A percentile compares a stretch with the other conserved stretches of the same genome.
Evolutionary conservation across 2,329 filamentous ascomycete genomes (phyloP).

Genomic region (Calonectria leucothoes): DNA sequence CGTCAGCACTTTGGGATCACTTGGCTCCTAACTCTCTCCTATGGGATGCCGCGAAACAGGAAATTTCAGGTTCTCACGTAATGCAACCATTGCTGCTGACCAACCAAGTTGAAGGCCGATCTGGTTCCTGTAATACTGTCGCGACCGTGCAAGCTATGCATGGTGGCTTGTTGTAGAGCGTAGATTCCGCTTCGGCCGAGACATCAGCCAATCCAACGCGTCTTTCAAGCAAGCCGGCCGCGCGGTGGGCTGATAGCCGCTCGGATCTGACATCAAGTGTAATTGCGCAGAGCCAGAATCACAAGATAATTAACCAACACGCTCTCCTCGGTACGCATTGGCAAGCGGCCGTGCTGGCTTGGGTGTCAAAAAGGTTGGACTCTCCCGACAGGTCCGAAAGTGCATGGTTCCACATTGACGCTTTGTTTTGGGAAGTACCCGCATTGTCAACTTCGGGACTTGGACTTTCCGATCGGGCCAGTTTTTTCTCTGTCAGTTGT

Average conservation of each 20-base stretch:
- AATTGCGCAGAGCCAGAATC: not conserved
- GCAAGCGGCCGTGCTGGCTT: not conserved
- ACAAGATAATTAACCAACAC: not conserved
- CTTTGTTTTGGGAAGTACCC: slow-evolving; percentile 2
- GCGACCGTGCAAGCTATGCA: not conserved
- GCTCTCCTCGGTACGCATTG: not conserved
- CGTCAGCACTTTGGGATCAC: not conserved
- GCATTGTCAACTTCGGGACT: slow-evolving; percentile 9
- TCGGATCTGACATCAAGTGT: not conserved
- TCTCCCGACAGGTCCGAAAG: slow-evolving; percentile 18
- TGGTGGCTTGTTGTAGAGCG: slow-evolving; percentile 13
- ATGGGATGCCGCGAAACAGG: not conserved
- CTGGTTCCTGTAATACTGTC: not conserved
- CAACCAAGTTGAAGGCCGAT: not conserved
- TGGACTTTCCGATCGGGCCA: slow-evolving; percentile 22
- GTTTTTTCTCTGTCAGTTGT: not conserved
- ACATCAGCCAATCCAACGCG: slow-evolving; percentile 14
- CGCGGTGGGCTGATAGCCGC: slow-evolving; percentile 11
- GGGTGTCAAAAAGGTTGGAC: not conserved
- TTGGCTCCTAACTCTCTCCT: not conserved
- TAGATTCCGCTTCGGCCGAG: not conserved
- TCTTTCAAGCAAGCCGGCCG: not conserved
- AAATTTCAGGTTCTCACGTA: not conserved
- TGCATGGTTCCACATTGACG: slow-evolving; percentile 15
- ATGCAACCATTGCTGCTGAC: not conserved